Evolutionary conservation across 139 green algal genomes (phyloP).

Genomic region (Marvania coccoides): DNA sequence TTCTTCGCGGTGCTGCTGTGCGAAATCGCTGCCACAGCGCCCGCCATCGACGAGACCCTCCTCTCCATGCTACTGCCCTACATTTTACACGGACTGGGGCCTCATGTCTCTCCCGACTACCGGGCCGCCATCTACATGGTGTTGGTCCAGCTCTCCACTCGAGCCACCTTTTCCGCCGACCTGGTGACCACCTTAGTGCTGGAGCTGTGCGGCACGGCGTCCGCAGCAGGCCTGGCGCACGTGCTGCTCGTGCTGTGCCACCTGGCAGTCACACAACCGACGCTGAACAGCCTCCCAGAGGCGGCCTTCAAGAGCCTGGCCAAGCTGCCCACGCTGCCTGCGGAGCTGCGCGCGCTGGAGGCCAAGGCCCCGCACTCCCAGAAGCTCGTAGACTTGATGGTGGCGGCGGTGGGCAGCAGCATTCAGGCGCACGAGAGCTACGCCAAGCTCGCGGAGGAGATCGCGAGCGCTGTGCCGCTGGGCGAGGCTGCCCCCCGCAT

Average conservation of each 20-base stretch:
- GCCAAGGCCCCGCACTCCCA: constrained; percentile 14
- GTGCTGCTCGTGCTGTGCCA: constrained; percentile 52
- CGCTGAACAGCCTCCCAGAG: constrained; percentile 31
- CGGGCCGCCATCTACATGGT: constrained; percentile 66
- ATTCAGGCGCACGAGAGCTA: background rate
- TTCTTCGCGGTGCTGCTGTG: constrained; percentile 68
- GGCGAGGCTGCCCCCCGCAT: background rate
- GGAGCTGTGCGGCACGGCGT: constrained; percentile 22
- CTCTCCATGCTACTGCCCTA: constrained; percentile 53
- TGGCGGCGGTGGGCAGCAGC: background rate
- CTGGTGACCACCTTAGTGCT: constrained; percentile 45
- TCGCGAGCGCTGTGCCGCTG: constrained; percentile 24
- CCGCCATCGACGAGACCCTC: constrained; percentile 16
- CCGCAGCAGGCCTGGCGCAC: background rate
- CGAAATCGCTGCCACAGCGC: constrained; percentile 33
- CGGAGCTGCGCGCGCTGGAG: constrained; percentile 31
- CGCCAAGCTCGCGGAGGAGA: constrained; percentile 17
- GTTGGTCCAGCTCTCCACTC: constrained; percentile 49
- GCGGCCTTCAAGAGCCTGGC: constrained; percentile 36
- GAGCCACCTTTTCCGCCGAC: constrained; percentile 35
- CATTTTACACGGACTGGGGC: constrained; percentile 51
- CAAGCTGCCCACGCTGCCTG: constrained; percentile 12
- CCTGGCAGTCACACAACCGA: constrained; percentile 49
- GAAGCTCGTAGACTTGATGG: constrained; percentile 16
- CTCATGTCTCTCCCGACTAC: constrained; percentile 40